Evolutionary conservation across 208 protist species (phyloP), one percentile per base, ranked within the genome.

Genomic region (Leptomonas pyrrhocoris): DNA sequence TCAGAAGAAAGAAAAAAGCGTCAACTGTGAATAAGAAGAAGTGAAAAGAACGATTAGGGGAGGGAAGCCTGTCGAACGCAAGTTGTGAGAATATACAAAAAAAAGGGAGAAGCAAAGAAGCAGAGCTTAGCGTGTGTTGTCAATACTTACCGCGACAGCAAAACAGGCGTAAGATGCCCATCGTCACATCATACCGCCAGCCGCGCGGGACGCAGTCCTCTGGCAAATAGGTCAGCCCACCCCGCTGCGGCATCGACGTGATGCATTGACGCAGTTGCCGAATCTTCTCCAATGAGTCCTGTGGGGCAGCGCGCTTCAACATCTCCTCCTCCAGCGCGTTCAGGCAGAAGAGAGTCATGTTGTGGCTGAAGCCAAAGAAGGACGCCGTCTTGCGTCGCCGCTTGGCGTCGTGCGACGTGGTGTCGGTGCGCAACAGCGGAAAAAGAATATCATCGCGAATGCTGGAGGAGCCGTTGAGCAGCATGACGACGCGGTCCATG

Each of bases 401-500:
- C 69, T 89, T 90, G 5, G 77, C 80, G 66, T 96, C 92, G 70
- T 86, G 92, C 28, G 86, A 92, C 48, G 74, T 65, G 42, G 71
- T 74, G 62, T 96, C 92, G 36, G 83, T 71, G 23, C 89, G 88
- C 23, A 96, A 78, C 31, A 97, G 68, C 16, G 94, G 94, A 40
- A 96, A 98, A 9, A 96, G 81, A 55, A 98, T 90, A 31, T 84
- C 82, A 68, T 98, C 92, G 42, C 94, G 89, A 54, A 98, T 95
- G 40, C 61, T 85, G n/a, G 38, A 57, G 11, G 88, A 87, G 45
- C 86, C 88, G n/a, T 94, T 93, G 2, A 99, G 77, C 7, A 99
- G 66, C 95, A 98, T 98, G 6, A 90, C 74, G 3, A 98, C 72
- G 46, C 98, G 80, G 70, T 99, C 98, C 49, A 99, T 94, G 62